These are phyloP conservation scores for Ascochyta fabae DNA, from an alignment of 2,329 filamentous ascomycete genomes.

Conservation along the genomic window DNA sequence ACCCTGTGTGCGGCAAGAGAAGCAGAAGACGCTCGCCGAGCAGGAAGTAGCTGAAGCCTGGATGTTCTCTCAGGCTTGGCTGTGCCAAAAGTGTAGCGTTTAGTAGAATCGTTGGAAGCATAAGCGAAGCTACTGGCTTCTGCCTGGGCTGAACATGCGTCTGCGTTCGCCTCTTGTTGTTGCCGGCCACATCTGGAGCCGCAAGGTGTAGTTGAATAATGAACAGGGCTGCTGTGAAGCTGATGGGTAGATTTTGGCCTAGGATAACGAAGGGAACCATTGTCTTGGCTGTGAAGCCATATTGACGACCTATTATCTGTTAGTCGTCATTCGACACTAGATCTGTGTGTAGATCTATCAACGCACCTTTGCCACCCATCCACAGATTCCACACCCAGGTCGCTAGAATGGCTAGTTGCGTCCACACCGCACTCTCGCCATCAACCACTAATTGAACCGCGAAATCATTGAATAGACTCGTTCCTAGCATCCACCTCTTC, in stretches of 20 bases:
- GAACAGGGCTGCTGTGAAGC: conserved; percentile 36
- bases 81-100: conserved; percentile 32
- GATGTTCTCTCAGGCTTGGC: conserved; percentile 22
- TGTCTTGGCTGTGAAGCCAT: conserved; percentile 9
- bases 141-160: conserved; percentile 1
- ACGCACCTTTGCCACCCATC: conserved; percentile 35
- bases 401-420: conserved; percentile 32
- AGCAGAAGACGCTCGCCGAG: conserved; percentile 30
- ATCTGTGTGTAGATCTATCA: background rate
- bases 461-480: conserved; percentile 37
- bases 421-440: conserved; percentile 32
- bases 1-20: conserved; percentile 29
- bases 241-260: conserved; percentile 38
- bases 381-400: conserved; percentile 44
- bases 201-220: conserved; percentile 36
- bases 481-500: conserved; percentile 38
- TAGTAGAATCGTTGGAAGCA: conserved; percentile 36
- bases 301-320: conserved; percentile 20
- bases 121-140: conserved; percentile 23
- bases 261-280: conserved; percentile 37
- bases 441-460: conserved; percentile 37
- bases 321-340: background rate
- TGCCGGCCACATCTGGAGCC: conserved; percentile 16
- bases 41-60: conserved; percentile 29
- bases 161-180: background rate